phyloP scores from a whole-genome alignment of 1,139 yeast species.

The Insectozyma bohioensis region DNA sequence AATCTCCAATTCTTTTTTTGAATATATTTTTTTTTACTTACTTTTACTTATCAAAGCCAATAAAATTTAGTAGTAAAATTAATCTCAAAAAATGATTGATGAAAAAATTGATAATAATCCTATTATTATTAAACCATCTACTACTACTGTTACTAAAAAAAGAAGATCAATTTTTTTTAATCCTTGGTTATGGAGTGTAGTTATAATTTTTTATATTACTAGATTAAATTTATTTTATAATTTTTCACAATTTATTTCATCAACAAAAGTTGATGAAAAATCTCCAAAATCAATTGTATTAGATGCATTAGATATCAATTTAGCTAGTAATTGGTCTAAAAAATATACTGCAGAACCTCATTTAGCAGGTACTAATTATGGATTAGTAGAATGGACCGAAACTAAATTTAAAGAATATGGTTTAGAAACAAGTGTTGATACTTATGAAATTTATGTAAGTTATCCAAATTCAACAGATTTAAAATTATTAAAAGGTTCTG shows the following conservation, averaged over 20 bases:
- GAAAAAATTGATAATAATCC: constrained; percentile 2
- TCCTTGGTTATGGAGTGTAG: constrained; percentile 1
- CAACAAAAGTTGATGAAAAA: neutral
- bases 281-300: constrained; percentile 26
- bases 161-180: neutral
- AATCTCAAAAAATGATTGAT: neutral
- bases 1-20: too few species aligned
- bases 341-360: constrained; percentile 63
- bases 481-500: constrained; percentile 30
- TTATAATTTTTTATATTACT: neutral
- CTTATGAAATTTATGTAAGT: constrained; percentile 57
- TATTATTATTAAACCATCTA: too few species aligned
- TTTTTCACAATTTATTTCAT: neutral
- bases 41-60: too few species aligned
- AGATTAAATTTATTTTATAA: neutral
- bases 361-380: constrained; percentile 68
- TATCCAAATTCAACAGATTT: constrained; percentile 51
- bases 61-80: too few species aligned
- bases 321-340: constrained; percentile 53
- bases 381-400: constrained; percentile 65
- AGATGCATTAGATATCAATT: constrained; percentile 43
- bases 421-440: constrained; percentile 50
- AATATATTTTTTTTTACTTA: too few species aligned
- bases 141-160: neutral
- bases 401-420: constrained; percentile 63